phyloP scores from a whole-genome alignment of 768 basidiomycete species.

The Mycena venus region DNA sequence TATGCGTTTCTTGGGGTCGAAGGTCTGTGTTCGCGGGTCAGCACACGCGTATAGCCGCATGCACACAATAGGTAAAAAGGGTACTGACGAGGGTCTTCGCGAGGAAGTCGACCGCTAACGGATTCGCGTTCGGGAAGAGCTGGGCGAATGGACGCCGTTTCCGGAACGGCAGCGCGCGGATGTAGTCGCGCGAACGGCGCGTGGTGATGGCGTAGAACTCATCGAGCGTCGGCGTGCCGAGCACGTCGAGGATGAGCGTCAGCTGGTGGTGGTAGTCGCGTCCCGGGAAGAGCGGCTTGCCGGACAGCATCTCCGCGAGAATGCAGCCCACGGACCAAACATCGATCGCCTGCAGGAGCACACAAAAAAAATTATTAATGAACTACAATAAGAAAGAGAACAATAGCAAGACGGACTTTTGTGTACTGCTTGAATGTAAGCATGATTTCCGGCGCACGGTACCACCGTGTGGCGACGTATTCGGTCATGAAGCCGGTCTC shows the following conservation, averaged over 20 bases:
- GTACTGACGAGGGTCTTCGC: slow-evolving; percentile 25
- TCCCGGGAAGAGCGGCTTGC: slow-evolving; percentile 97
- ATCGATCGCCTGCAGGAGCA: too few relatives aligned
- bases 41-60: not conserved
- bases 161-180: slow-evolving; percentile 93
- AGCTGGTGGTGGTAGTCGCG: slow-evolving; percentile 97
- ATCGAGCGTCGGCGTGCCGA: slow-evolving; percentile 96
- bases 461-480: slow-evolving; percentile 99
- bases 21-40: slow-evolving; percentile 68
- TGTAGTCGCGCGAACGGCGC: slow-evolving; percentile 92
- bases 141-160: slow-evolving; percentile 86
- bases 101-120: slow-evolving; percentile 77
- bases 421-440: slow-evolving; percentile 99
- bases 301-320: slow-evolving; percentile 96
- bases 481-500: slow-evolving; percentile 95
- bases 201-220: slow-evolving; percentile 99
- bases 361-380: too few relatives aligned
- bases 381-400: slow-evolving; percentile 17
- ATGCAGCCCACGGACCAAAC: slow-evolving; percentile 92
- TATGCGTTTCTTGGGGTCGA: slow-evolving; percentile 97
- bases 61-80: not conserved
- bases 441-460: slow-evolving; percentile 99
- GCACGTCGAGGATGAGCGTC: slow-evolving; percentile 93
- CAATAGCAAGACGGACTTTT: slow-evolving; percentile 52
- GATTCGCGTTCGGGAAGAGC: slow-evolving; percentile 92